phyloP scores from a whole-genome alignment of 306 rosid species.

The Begonia peltatifolia region DNA sequence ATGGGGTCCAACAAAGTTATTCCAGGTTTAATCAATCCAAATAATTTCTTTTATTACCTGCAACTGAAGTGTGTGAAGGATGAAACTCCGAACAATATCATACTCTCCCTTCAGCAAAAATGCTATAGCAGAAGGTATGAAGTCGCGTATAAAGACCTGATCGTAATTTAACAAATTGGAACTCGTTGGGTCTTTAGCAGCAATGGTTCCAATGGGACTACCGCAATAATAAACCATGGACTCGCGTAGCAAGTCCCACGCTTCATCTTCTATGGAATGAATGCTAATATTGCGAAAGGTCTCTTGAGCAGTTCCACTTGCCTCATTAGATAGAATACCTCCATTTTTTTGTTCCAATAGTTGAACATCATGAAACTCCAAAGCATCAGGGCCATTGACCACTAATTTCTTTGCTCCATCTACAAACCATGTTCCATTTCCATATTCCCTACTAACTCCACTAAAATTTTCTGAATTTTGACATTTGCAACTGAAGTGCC shows the following conservation, averaged over 20 bases:
- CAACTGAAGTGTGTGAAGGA: conserved; percentile 77
- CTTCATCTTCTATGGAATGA: conserved; percentile 59
- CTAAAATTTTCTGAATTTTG: conserved; percentile 32
- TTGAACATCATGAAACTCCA: conserved; percentile 41
- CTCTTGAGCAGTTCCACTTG: conserved; percentile 34
- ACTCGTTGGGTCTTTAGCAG: conserved; percentile 61
- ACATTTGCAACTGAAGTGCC: conserved; percentile 45
- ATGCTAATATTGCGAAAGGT: conserved; percentile 16
- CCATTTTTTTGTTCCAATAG: conserved; percentile 32
- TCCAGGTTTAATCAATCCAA: no score
- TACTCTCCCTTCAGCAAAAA: conserved; percentile 78
- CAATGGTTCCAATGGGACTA: conserved; percentile 79
- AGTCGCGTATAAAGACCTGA: conserved; percentile 83
- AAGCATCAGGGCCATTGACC: conserved; percentile 16
- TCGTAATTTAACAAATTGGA: conserved; percentile 65
- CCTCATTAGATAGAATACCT: conserved; percentile 21
- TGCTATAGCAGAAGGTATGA: conserved; percentile 83
- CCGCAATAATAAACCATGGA: conserved; percentile 63
- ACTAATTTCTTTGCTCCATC: conserved; percentile 25
- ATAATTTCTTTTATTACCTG: conserved; percentile 35
- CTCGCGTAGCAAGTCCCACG: conserved; percentile 66
- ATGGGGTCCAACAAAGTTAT: no score
- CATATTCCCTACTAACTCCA: conserved; percentile 27
- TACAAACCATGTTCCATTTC: conserved; percentile 32
- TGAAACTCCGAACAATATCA: conserved; percentile 77